Evolutionary conservation across 2,329 filamentous ascomycete species (phyloP).

Genomic region (Penicillium sp.): DNA sequence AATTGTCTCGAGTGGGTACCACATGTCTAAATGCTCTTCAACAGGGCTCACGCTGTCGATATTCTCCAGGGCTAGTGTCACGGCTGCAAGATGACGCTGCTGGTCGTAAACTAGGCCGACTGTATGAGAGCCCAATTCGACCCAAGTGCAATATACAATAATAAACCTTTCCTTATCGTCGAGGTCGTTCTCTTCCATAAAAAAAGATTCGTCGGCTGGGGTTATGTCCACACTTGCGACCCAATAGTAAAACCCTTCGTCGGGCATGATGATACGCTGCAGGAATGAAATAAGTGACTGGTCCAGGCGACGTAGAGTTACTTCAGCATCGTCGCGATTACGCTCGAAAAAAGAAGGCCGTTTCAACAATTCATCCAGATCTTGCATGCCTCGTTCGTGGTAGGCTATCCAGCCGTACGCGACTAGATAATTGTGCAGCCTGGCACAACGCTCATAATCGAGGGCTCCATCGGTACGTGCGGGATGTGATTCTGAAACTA

Average conservation of each 20-base stretch:
- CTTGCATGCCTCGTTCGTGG: constrained; percentile 9
- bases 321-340: neutral
- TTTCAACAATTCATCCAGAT: constrained; percentile 7
- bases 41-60: constrained; percentile 15
- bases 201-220: neutral
- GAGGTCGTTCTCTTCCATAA: neutral
- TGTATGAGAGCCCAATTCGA: constrained; percentile 14
- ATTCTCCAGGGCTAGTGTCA: constrained; percentile 7
- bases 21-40: constrained; percentile 17
- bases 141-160: constrained; percentile 14
- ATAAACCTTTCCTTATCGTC: constrained; percentile 10
- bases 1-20: constrained; percentile 19
- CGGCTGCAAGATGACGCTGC: constrained; percentile 4
- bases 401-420: constrained; percentile 19
- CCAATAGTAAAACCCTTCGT: constrained; percentile 1
- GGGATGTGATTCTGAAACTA: constrained; percentile 1
- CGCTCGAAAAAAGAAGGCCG: constrained; percentile 6
- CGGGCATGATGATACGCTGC: constrained; percentile 12
- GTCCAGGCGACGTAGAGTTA: neutral
- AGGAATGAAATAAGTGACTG: constrained; percentile 15
- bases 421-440: constrained; percentile 22
- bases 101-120: constrained; percentile 14
- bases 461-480: neutral
- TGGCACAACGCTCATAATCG: constrained; percentile 17
- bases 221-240: neutral